Evolutionary conservation across 2,329 filamentous ascomycete genomes (phyloP).

Genomic region (Coniochaeta ligniaria): DNA sequence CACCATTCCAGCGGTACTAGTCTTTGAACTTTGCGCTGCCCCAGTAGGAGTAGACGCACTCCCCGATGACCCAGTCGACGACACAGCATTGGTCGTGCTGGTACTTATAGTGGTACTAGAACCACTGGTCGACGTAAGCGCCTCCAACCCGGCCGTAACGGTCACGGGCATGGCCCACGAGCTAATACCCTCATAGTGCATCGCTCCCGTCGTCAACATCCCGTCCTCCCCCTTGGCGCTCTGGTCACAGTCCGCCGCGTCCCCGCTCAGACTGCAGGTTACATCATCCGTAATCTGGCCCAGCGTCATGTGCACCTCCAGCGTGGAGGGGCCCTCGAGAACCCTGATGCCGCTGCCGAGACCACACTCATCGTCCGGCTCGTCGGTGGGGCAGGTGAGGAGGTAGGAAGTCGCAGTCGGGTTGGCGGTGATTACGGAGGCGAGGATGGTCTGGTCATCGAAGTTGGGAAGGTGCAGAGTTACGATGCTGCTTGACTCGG

Average conservation of each 20-base stretch:
- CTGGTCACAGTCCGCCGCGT: background rate
- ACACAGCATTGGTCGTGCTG: background rate
- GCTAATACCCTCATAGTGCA: background rate
- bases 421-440: slow-evolving; percentile 15
- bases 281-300: background rate
- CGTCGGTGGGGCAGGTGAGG: slow-evolving; percentile 13
- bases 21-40: background rate
- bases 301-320: slow-evolving; percentile 5
- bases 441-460: slow-evolving; percentile 11
- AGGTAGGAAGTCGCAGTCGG: slow-evolving; percentile 14
- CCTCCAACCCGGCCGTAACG: slow-evolving; percentile 29
- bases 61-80: slow-evolving; percentile 4
- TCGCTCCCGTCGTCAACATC: background rate
- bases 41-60: background rate
- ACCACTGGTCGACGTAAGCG: slow-evolving; percentile 15
- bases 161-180: slow-evolving; percentile 19
- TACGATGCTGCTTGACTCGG: slow-evolving; percentile 5
- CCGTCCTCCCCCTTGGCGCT: background rate
- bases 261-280: background rate
- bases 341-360: slow-evolving; percentile 10
- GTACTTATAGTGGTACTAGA: slow-evolving; percentile 9
- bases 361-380: slow-evolving; percentile 10
- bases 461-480: slow-evolving; percentile 10
- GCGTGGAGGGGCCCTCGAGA: slow-evolving; percentile 13
- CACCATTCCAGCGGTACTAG: slow-evolving; percentile 6